A percentile compares a stretch with the other conserved stretches of the same genome.
These are phyloP conservation scores for Pseudofabraea citricarpa DNA, from an alignment of 2,329 filamentous ascomycete genomes.

Conservation along the genomic window DNA sequence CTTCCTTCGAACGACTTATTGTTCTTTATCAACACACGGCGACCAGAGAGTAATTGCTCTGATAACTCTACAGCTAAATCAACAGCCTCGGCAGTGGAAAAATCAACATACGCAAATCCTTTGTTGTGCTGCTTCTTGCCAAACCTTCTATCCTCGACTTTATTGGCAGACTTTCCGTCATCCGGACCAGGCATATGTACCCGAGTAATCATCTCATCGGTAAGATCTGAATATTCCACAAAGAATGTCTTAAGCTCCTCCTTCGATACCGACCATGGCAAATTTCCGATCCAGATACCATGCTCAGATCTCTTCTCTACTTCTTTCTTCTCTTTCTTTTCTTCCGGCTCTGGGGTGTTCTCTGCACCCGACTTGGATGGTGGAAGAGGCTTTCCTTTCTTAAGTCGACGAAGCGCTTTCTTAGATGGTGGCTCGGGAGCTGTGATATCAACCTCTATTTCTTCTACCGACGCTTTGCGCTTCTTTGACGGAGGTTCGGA, in stretches of 20 bases:
- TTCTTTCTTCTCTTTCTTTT: constrained; percentile 33
- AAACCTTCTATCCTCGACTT: constrained; percentile 23
- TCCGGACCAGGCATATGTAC: constrained; percentile 53
- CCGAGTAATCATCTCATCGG: constrained; percentile 71
- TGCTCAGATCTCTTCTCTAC: constrained; percentile 66
- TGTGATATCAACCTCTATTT: constrained; percentile 84
- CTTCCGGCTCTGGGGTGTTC: constrained; percentile 32
- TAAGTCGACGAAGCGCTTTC: constrained; percentile 82
- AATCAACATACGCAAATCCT: constrained; percentile 96
- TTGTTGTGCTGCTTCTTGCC: constrained; percentile 54
- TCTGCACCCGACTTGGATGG: constrained; percentile 37
- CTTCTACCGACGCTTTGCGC: constrained; percentile 61
- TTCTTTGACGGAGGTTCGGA: constrained; percentile 41
- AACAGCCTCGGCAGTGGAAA: constrained; percentile 59
- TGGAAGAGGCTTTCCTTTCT: constrained; percentile 66
- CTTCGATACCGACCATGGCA: constrained; percentile 77
- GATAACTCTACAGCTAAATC: constrained; percentile 77
- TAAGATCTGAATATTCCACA: constrained; percentile 63
- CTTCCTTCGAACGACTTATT: constrained; percentile 87
- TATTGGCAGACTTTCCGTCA: constrained; percentile 27
- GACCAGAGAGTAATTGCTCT: constrained; percentile 73
- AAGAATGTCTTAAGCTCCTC: constrained; percentile 75
- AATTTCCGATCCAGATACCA: constrained; percentile 93
- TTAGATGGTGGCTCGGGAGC: constrained; percentile 95
- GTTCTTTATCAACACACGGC: constrained; percentile 89